phyloP scores from a whole-genome alignment of 495 filamentous ascomycete species.

The Podospora tetraspora region DNA sequence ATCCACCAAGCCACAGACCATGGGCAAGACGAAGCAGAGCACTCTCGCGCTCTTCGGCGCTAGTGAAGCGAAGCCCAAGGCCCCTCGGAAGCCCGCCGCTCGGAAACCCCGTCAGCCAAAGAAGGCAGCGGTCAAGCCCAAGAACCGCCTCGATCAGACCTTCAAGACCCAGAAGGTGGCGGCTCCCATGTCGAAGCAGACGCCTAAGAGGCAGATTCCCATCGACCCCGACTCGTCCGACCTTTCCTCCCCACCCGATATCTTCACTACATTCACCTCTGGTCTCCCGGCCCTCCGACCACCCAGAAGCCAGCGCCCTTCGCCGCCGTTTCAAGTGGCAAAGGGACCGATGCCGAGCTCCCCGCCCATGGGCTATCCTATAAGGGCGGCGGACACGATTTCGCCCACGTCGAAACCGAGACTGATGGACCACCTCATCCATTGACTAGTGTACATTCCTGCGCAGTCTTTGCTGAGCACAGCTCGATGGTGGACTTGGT shows the following conservation, averaged over 20 bases:
- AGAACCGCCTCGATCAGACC: conserved; percentile 34
- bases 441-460: conserved; percentile 21
- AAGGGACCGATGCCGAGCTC: conserved; percentile 7
- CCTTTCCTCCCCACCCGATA: conserved; percentile 21
- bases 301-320: conserved; percentile 5
- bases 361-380: conserved; percentile 2
- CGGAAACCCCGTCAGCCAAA: conserved; percentile 37
- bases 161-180: conserved; percentile 41
- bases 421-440: conserved; percentile 38
- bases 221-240: conserved; percentile 18
- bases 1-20: conserved; percentile 25
- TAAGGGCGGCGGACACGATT: conserved; percentile 28
- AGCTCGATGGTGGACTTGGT: not conserved
- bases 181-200: conserved; percentile 14
- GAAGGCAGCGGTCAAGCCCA: conserved; percentile 29
- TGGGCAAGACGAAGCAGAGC: conserved; percentile 34
- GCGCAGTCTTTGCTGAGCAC: not conserved
- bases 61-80: conserved; percentile 14
- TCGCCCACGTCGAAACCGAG: conserved; percentile 41
- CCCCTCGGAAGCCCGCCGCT: conserved; percentile 23
- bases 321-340: conserved; percentile 9
- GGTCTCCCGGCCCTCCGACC: conserved; percentile 28
- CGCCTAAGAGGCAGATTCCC: conserved; percentile 15
- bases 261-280: conserved; percentile 5
- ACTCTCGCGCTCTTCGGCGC: conserved; percentile 29